These are phyloP conservation scores for Aspergillus calidoustus DNA, from an alignment of 2,329 filamentous ascomycete genomes.

Conservation along the genomic window DNA sequence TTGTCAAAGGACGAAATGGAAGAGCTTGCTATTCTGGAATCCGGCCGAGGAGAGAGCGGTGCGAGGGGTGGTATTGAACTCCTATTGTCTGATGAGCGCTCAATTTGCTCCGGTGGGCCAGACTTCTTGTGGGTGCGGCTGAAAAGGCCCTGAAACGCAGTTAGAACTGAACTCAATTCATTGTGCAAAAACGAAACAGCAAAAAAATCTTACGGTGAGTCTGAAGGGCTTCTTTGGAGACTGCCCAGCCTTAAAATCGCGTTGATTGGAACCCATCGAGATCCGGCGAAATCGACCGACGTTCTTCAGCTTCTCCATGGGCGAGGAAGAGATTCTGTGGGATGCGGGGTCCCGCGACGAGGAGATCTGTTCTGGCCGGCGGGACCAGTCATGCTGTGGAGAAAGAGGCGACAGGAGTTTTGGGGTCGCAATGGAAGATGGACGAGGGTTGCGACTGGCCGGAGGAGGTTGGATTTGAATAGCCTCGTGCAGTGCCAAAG, in stretches of 20 bases:
- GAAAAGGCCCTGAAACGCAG: slow-evolving; percentile 24
- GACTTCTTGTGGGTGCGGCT: slow-evolving; percentile 13
- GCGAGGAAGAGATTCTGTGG: slow-evolving; percentile 23
- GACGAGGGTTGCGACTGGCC: slow-evolving; percentile 1
- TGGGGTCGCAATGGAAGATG: not conserved
- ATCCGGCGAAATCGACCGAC: slow-evolving; percentile 33
- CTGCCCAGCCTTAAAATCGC: slow-evolving; percentile 22
- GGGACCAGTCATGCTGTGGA: slow-evolving; percentile 15
- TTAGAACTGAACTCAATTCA: not conserved
- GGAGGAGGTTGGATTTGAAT: slow-evolving; percentile 10
- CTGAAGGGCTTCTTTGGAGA: slow-evolving; percentile 23
- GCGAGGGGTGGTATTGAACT: slow-evolving; percentile 6
- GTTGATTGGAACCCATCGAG: slow-evolving; percentile 29
- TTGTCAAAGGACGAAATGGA: slow-evolving; percentile 15
- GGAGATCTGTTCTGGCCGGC: slow-evolving; percentile 14
- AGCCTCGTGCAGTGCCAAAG: slow-evolving; percentile 14
- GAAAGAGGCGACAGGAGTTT: slow-evolving; percentile 2
- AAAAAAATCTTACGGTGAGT: slow-evolving; percentile 22
- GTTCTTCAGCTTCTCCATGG: slow-evolving; percentile 34
- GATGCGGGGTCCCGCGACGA: slow-evolving; percentile 18
- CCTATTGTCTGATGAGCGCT: slow-evolving; percentile 4
- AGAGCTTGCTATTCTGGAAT: slow-evolving; percentile 12
- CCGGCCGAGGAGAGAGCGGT: slow-evolving; percentile 8
- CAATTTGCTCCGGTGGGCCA: not conserved
- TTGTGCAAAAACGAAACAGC: not conserved